phyloP scores from a whole-genome alignment of 805 yeast species.

The Ogataea degrootiae region DNA sequence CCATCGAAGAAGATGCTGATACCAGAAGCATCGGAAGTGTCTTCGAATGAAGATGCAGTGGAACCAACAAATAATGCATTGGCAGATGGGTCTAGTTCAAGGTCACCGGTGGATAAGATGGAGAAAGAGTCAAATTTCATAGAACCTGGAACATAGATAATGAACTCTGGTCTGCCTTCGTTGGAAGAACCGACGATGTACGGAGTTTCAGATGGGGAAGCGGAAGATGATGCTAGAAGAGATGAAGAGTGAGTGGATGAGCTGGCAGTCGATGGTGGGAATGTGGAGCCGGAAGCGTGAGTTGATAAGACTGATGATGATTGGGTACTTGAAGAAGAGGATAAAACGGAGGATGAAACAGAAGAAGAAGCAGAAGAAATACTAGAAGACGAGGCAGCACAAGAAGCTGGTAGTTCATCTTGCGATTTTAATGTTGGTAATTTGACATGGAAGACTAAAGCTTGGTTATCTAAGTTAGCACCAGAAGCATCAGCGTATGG shows the following conservation, averaged over 20 bases:
- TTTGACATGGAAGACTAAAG: constrained; percentile 26
- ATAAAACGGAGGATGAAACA: background rate
- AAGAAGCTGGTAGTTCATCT: constrained; percentile 3
- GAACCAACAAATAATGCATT: too few species aligned
- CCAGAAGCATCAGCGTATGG: constrained; percentile 25
- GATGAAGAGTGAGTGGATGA: background rate
- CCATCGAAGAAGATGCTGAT: too few species aligned
- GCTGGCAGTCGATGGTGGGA: background rate
- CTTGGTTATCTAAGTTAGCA: constrained; percentile 25
- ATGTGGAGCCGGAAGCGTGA: constrained; percentile 2
- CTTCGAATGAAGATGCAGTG: too few species aligned
- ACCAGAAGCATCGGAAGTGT: too few species aligned
- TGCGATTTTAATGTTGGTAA: constrained; percentile 21
- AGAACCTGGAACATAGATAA: too few species aligned
- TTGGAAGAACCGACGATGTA: background rate
- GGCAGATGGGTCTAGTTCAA: too few species aligned
- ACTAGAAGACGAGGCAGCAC: constrained; percentile 1
- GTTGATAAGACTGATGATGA: constrained; percentile 1
- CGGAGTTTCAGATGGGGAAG: background rate
- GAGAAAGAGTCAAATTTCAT: too few species aligned
- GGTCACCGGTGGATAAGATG: too few species aligned
- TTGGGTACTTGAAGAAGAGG: background rate
- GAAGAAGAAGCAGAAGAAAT: constrained; percentile 4
- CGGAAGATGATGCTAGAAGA: background rate
- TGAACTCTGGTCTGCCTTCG: too few species aligned